Conservation (phyloP, 2,329 filamentous ascomycete genomes). For the Claviceps spartinae region DNA sequence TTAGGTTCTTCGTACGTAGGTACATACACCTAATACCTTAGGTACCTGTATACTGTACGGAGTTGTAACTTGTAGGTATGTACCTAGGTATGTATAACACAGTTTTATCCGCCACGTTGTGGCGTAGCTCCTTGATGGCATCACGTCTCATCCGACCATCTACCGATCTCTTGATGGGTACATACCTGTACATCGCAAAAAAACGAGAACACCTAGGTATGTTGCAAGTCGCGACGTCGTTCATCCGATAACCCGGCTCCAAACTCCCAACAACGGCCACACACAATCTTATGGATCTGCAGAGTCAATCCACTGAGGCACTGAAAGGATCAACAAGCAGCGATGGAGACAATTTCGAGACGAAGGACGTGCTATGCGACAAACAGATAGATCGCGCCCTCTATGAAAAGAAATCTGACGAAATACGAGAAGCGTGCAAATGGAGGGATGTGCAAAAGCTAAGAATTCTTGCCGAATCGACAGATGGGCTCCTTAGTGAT, state of each 20-base stretch:
- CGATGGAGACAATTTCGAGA: constrained; percentile 1
- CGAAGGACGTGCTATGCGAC: constrained; percentile 4
- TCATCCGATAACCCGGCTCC: too few relatives aligned
- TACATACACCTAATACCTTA: too few relatives aligned
- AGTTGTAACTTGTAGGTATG: neutral
- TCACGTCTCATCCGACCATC: neutral
- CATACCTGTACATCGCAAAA: neutral
- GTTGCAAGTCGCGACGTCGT: too few relatives aligned
- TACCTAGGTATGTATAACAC: too few relatives aligned
- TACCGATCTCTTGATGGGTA: neutral
- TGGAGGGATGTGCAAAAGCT: constrained; percentile 42
- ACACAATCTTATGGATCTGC: constrained; percentile 8
- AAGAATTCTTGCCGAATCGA: constrained; percentile 43
- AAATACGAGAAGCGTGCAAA: constrained; percentile 42
- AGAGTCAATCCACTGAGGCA: constrained; percentile 4
- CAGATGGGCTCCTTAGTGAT: constrained; percentile 56
- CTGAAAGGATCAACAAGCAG: constrained; percentile 2
- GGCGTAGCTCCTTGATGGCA: neutral
- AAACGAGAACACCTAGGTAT: too few relatives aligned
- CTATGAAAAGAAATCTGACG: neutral
- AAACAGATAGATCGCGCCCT: constrained; percentile 1
- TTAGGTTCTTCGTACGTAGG: too few relatives aligned
- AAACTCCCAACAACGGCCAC: too few relatives aligned
- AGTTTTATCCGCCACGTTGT: neutral
- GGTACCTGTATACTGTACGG: too few relatives aligned